Base-by-base conservation (phyloP, 768 basidiomycete species). In the Crucibulum laeve region DNA sequence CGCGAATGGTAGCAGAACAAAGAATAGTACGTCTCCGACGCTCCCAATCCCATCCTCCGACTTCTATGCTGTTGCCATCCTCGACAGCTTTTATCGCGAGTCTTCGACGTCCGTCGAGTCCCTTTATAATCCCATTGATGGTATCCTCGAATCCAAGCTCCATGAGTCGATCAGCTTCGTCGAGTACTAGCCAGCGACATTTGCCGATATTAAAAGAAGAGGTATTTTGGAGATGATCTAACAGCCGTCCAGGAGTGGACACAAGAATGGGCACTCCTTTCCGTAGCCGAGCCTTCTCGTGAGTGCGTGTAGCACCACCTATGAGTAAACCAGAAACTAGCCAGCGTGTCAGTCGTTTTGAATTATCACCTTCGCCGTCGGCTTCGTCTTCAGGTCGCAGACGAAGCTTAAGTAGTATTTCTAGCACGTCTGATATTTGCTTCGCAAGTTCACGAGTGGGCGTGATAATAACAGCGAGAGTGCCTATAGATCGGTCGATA, bases 101-200 rank as follows among this genome's bases (percentile, higher is more conserved):
- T 50, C 80, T 83, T 40, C 79, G 65, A 40, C 91, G 77, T 0
- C 91, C 92, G 46, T 97, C 92, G 17, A 99, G 62, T 7, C 87
- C 84, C 55, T 84, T 79, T 25, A 98, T 68, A 50, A 98, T 96
- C 1, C 91, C 92, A 44, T 77, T 80, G 54, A 99, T 87, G 0
- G 92, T 91, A 57, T 98, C 93, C 61, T 96, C 94, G 50, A 99
- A 99, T 0, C 96, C 96, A 33, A 98, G 80, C 50, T 98, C 94
- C 94, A 98, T 98, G 40, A 99, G 68, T 32, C 93, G 76, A 64
- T 99, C 96, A 4, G 95, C 94, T 68, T 99, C 96, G 58, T 99
- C 96, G 19, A 98, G 79, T 6, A 99, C 84, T 23, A 99, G 74
- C 92, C 95, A 99, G 37, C 90, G 80, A 60, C 90, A 91, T 66